Conservation (phyloP, 306 rosid genomes). For the Prunus salicina region DNA sequence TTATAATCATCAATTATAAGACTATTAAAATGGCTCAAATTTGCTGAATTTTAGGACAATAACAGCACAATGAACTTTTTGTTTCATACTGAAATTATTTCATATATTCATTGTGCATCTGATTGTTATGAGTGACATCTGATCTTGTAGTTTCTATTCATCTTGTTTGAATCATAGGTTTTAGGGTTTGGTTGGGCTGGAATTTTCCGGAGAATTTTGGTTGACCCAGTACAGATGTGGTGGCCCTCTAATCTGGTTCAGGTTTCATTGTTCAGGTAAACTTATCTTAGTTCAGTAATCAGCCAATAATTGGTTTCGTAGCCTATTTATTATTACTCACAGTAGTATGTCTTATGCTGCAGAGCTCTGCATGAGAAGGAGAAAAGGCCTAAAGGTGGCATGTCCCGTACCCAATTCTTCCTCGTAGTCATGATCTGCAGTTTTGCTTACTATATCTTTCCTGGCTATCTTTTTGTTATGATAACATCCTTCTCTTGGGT, state of each 20-base stretch:
- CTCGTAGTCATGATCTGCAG: slow-evolving; percentile 45
- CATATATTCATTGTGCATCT: neutral
- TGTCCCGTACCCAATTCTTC: slow-evolving; percentile 58
- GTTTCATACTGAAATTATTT: neutral
- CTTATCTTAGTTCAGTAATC: neutral
- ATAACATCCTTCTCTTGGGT: slow-evolving; percentile 69
- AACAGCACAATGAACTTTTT: neutral
- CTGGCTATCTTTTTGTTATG: slow-evolving; percentile 55
- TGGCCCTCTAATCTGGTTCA: slow-evolving; percentile 81
- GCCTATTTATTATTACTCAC: neutral
- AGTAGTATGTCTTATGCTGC: slow-evolving; percentile 6
- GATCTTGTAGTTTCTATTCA: neutral
- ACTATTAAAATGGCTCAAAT: too few species aligned
- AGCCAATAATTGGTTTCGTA: slow-evolving; percentile 3
- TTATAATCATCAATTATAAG: too few species aligned
- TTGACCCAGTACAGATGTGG: slow-evolving; percentile 88
- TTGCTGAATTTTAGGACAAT: too few species aligned
- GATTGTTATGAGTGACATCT: neutral
- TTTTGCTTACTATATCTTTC: slow-evolving; percentile 63
- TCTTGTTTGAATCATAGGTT: slow-evolving; percentile 28
- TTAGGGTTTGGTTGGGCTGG: slow-evolving; percentile 89
- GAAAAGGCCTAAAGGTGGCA: slow-evolving; percentile 48
- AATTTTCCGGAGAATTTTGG: slow-evolving; percentile 56
- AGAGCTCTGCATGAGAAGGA: slow-evolving; percentile 80
- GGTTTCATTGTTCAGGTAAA: slow-evolving; percentile 71